Percentiles rank a stretch among this genome's conserved stretches.
phyloP scores from a whole-genome alignment of 1,284 basidiomycete genomes.

The Rhizoctonia solani region DNA sequence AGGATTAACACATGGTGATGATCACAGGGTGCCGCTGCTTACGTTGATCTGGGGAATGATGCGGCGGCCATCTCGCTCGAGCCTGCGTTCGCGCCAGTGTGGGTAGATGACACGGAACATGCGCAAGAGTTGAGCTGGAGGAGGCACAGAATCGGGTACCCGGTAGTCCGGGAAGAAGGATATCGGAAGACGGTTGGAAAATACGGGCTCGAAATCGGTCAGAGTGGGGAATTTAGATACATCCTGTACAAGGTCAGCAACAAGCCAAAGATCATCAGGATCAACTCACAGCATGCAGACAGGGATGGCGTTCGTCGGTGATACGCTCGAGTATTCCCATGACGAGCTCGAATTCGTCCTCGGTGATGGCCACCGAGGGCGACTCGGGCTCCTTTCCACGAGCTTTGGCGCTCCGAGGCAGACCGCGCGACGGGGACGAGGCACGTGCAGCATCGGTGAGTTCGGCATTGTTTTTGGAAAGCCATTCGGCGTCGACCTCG shows the following conservation, averaged over 20 bases:
- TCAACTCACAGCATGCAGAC: constrained; percentile 80
- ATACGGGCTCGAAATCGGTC: constrained; percentile 75
- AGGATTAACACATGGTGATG: constrained; percentile 3
- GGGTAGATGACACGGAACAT: constrained; percentile 74
- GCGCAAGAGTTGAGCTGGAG: constrained; percentile 58
- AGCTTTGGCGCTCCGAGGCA: constrained; percentile 67
- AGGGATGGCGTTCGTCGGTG: constrained; percentile 87
- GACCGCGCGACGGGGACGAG: constrained; percentile 60
- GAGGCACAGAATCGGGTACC: constrained; percentile 64
- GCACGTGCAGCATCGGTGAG: constrained; percentile 85
- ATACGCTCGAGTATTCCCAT: constrained; percentile 95
- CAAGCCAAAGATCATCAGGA: not conserved
- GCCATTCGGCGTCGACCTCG: constrained; percentile 94
- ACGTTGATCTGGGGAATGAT: constrained; percentile 84
- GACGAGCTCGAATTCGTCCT: constrained; percentile 93
- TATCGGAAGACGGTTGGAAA: constrained; percentile 59
- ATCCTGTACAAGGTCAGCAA: constrained; percentile 44
- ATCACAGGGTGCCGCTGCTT: constrained; percentile 43
- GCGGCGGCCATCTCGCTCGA: constrained; percentile 72
- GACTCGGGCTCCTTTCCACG: constrained; percentile 77
- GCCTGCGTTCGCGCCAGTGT: constrained; percentile 79
- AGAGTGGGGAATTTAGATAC: constrained; percentile 66
- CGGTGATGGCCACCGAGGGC: constrained; percentile 62
- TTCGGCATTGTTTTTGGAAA: constrained; percentile 85
- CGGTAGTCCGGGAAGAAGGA: constrained; percentile 66